Conservation (phyloP, 2,329 filamentous ascomycete genomes). For the Fusarium sp. region DNA sequence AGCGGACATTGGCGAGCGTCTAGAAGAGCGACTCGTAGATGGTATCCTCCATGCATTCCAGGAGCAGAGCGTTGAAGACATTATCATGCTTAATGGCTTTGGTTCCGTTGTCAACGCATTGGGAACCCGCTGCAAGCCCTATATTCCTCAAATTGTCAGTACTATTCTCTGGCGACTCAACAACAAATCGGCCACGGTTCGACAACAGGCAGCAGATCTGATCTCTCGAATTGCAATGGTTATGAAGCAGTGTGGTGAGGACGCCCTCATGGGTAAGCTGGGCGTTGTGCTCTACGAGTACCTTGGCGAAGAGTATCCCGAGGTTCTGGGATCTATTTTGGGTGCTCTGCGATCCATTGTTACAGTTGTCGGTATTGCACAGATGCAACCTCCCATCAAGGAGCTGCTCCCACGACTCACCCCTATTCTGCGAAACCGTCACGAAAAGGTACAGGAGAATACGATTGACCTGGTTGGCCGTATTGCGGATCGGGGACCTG, state of each 20-base stretch:
- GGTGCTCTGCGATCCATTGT: conserved; percentile 96
- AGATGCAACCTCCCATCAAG: conserved; percentile 98
- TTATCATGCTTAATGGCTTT: conserved; percentile 97
- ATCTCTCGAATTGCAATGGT: conserved; percentile 98
- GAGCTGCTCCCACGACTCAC: conserved; percentile 94
- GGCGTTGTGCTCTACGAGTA: conserved; percentile 97
- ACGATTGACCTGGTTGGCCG: conserved; percentile 98
- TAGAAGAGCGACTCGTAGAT: conserved; percentile 95
- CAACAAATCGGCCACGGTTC: conserved; percentile 97
- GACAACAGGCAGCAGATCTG: conserved; percentile 95
- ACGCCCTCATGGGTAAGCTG: conserved; percentile 94
- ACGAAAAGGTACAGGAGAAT: conserved; percentile 99
- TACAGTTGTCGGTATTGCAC: conserved; percentile 95
- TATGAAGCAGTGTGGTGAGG: conserved; percentile 98
- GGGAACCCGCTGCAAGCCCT: conserved; percentile 93
- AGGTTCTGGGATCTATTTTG: conserved; percentile 95
- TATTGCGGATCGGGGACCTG: conserved; percentile 96
- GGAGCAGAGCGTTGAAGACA: conserved; percentile 95
- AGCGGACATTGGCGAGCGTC: conserved; percentile 89
- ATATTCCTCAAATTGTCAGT: conserved; percentile 95
- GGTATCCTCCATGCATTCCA: conserved; percentile 97
- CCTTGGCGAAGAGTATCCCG: conserved; percentile 97
- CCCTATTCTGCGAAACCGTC: conserved; percentile 96
- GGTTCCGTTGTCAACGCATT: conserved; percentile 97
- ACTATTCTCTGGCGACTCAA: conserved; percentile 97